These are phyloP conservation scores for Starmerella stigmatis DNA, from an alignment of 805 yeast species.

Conservation along the genomic window DNA sequence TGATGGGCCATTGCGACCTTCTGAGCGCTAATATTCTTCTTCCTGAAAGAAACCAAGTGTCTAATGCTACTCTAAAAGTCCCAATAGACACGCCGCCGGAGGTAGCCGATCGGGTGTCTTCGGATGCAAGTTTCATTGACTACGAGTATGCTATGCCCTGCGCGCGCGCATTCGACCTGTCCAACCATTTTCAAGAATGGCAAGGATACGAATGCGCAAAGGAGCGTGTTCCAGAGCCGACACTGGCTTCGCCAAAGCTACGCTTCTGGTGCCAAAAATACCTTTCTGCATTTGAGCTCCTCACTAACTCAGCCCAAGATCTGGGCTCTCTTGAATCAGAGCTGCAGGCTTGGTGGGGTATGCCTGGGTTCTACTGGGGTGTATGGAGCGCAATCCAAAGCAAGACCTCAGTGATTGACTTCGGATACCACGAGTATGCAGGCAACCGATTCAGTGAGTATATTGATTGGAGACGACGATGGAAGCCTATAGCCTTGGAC, in stretches of 20 bases:
- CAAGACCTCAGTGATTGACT: conserved; percentile 57
- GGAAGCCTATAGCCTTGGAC: no score
- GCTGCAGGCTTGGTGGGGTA: conserved; percentile 52
- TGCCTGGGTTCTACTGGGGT: conserved; percentile 82
- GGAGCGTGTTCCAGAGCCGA: conserved; percentile 47
- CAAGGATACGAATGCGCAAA: conserved; percentile 69
- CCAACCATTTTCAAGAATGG: conserved; percentile 70
- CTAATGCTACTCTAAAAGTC: conserved; percentile 10
- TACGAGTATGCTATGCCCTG: conserved; percentile 65
- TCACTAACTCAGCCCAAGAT: conserved; percentile 24
- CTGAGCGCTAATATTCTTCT: conserved; percentile 64
- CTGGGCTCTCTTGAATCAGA: conserved; percentile 44
- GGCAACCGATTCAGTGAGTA: conserved; percentile 53
- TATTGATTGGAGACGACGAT: conserved; percentile 47
- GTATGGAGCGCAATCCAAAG: conserved; percentile 73
- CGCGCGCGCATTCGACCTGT: conserved; percentile 63
- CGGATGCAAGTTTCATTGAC: conserved; percentile 47
- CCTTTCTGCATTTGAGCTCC: conserved; percentile 31
- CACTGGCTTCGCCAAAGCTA: conserved; percentile 36
- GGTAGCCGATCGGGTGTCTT: neutral
- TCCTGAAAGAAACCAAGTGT: conserved; percentile 31
- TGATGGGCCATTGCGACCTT: conserved; percentile 61
- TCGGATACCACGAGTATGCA: conserved; percentile 56
- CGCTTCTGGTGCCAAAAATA: conserved; percentile 52
- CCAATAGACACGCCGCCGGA: conserved; percentile 6